These are phyloP conservation scores for Zygoascus meyerae DNA, from an alignment of 1,139 yeast species.

Conservation along the genomic window DNA sequence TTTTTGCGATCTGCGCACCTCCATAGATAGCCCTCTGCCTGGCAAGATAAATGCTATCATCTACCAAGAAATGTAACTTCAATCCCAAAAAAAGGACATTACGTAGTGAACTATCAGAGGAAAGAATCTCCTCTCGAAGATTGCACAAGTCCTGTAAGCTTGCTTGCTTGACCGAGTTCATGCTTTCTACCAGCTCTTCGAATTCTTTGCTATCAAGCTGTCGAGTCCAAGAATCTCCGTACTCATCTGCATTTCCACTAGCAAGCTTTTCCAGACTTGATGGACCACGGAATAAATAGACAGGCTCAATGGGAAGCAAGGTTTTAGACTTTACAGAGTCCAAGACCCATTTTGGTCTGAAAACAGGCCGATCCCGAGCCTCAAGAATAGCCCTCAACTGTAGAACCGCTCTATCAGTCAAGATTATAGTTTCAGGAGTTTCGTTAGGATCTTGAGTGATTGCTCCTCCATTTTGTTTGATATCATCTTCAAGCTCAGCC, in stretches of 20 bases:
- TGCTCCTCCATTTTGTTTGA: constrained; percentile 30
- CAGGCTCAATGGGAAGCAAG: constrained; percentile 54
- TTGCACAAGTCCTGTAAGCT: neutral
- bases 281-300: constrained; percentile 16
- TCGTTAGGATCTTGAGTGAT: constrained; percentile 17
- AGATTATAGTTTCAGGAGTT: constrained; percentile 26
- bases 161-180: constrained; percentile 3
- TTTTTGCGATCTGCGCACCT: constrained; percentile 1
- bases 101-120: neutral
- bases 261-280: constrained; percentile 15
- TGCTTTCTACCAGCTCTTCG: constrained; percentile 12
- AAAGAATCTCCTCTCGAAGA: neutral
- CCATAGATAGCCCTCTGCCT: constrained; percentile 1
- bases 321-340: constrained; percentile 49
- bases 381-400: constrained; percentile 41
- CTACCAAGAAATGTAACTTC: neutral
- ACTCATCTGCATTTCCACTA: constrained; percentile 25
- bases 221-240: constrained; percentile 29
- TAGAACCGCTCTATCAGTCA: constrained; percentile 48
- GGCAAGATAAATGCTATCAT: neutral
- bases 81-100: constrained; percentile 1
- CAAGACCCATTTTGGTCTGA: constrained; percentile 65
- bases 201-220: constrained; percentile 15
- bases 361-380: constrained; percentile 48
- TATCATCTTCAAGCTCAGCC: constrained; percentile 23